Base-by-base conservation (phyloP, 169 alveolate genomes). In the Cryptosporidium meleagridis region DNA sequence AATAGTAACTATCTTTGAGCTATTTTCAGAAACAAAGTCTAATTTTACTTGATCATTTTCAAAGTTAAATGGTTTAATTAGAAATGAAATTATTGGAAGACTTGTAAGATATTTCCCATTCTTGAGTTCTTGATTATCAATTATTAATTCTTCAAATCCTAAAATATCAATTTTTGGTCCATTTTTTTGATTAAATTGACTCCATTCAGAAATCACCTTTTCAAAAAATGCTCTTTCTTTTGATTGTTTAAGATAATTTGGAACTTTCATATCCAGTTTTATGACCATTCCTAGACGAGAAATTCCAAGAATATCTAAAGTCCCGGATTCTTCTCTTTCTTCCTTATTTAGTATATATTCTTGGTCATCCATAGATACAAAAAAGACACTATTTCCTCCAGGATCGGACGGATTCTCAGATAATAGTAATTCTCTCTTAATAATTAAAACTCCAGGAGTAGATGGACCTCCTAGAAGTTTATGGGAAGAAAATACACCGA, bases 281-380 rank as follows among this genome's bases (percentile, higher is more conserved):
- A 93, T 93, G 10, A 93, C 94, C 61, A 95, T 86, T n/a, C 98
- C 99, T 29, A 97, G 94, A 84, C 99, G 94, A 35, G 96, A 93
- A 86, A 94, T 92, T 3, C 97, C 98, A 35, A 96, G 92, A n/a
- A 97, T 94, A 85, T 96, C 97, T 9, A 98, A 98, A 26, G 98
- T 97, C 35, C 99, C 99, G 10, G 97, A 96, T 92, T 97, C 98
- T 93, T 97, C 99, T 61, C 98, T 91, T 73, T 95, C 97, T 86
- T 96, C 97, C 31, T 92, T 89, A 84, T 96, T 94, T 39, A 91
- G 91, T 26, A 94, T 92, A 85, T 94, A 95, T 55, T 93, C 94
- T 71, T 96, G 98, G n/a, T 94, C 95, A 48, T 95, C 92, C 53
- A 93, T 91, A 16, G 97, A 94, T 7, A 97, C 98, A 80, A 95